These are phyloP conservation scores for Umbelopsis sp. DNA, from an alignment of 192 early-diverging fungal genomes.

Conservation along the genomic window DNA sequence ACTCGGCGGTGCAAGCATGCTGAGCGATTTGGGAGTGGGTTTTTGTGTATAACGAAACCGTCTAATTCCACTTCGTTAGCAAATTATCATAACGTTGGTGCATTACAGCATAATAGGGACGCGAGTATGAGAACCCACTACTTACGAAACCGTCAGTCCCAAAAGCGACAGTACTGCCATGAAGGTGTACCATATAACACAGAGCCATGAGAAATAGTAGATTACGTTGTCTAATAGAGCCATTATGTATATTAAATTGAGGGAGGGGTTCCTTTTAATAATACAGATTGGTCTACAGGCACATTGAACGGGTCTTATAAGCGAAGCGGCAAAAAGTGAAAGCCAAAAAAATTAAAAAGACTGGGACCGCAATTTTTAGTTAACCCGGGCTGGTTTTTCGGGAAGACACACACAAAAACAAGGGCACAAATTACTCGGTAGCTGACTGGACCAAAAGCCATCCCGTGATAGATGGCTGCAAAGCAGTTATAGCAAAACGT, in stretches of 20 bases:
- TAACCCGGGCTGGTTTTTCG: not conserved
- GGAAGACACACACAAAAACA: no score
- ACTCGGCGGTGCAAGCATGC: constrained; percentile 57
- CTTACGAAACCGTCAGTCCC: constrained; percentile 39
- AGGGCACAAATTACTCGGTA: no score
- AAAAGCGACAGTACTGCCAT: constrained; percentile 35
- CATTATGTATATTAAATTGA: not conserved
- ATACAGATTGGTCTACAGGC: no score
- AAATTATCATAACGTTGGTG: not conserved
- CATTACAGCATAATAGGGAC: not conserved
- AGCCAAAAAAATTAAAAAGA: not conserved
- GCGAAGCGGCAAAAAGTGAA: not conserved
- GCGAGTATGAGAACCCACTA: no score
- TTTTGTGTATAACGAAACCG: constrained; percentile 35
- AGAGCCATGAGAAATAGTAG: constrained; percentile 20
- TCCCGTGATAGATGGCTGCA: no score
- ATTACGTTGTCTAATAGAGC: constrained; percentile 7
- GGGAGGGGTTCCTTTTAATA: not conserved
- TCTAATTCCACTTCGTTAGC: constrained; percentile 5
- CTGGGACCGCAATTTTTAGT: not conserved
- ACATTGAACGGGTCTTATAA: not conserved
- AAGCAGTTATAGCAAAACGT: no score
- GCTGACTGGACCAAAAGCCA: no score
- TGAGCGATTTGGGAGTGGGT: constrained; percentile 40
- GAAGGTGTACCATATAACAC: constrained; percentile 38